Conservation (phyloP, 352 stramenopile species). For the Phytophthora brassicae region DNA sequence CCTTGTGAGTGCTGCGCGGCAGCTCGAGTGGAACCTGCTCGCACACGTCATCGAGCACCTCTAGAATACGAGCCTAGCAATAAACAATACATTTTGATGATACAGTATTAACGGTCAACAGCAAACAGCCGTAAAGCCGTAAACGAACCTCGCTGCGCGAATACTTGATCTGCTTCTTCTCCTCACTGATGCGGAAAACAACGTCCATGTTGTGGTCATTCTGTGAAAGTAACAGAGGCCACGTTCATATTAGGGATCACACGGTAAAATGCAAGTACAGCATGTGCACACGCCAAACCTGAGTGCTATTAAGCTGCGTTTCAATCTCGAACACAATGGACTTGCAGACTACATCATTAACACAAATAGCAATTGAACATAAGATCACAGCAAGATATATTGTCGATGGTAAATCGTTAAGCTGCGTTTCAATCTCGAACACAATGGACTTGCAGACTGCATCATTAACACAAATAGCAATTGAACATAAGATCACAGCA, state of each 20-base stretch:
- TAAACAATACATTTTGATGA: not conserved
- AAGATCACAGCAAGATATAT: not conserved
- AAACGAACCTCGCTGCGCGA: slow-evolving; percentile 68
- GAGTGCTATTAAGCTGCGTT: slow-evolving; percentile 74
- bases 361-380: not conserved
- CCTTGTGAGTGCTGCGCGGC: slow-evolving; percentile 41
- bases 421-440: slow-evolving; percentile 76
- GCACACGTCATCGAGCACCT: slow-evolving; percentile 81
- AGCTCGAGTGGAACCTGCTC: slow-evolving; percentile 49
- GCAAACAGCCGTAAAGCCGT: not conserved
- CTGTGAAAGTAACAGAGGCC: slow-evolving; percentile 20
- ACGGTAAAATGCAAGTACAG: not conserved
- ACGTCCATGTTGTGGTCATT: slow-evolving; percentile 85
- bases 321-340: slow-evolving; percentile 84
- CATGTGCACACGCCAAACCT: slow-evolving; percentile 24
- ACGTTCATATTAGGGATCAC: too few relatives aligned
- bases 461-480: not conserved
- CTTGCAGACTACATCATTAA: slow-evolving; percentile 58
- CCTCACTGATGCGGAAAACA: slow-evolving; percentile 85
- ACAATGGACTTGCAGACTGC: slow-evolving; percentile 85
- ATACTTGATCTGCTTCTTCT: slow-evolving; percentile 87
- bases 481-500: not conserved
- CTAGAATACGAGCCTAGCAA: slow-evolving; percentile 70
- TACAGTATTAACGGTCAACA: not conserved
- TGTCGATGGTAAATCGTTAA: slow-evolving; percentile 35